phyloP scores from a whole-genome alignment of 768 basidiomycete species.

The Leccinum arenicola region DNA sequence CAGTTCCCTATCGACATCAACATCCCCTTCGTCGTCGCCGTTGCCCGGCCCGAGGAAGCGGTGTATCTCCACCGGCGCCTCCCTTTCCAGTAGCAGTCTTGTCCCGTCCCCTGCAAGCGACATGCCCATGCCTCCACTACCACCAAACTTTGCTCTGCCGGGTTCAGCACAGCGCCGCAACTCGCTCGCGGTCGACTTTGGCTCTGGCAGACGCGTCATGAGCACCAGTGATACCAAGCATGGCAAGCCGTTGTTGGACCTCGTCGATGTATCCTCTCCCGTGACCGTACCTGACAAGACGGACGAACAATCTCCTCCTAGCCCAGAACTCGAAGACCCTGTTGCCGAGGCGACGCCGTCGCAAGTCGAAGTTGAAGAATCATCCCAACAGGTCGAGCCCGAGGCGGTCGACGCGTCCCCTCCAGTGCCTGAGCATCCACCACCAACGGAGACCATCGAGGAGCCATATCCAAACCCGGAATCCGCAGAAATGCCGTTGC shows the following conservation, averaged over 20 bases:
- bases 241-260: not conserved
- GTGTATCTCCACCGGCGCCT: slow-evolving; percentile 28
- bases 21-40: not conserved
- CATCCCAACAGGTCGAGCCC: not conserved
- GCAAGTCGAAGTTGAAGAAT: not conserved
- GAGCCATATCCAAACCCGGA: not conserved
- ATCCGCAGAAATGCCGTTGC: not conserved
- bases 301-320: not conserved
- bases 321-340: not conserved
- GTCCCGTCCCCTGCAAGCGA: slow-evolving; percentile 5
- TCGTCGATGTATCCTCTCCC: slow-evolving; percentile 2
- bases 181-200: slow-evolving; percentile 27
- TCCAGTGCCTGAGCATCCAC: slow-evolving; percentile 5
- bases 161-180: slow-evolving; percentile 22
- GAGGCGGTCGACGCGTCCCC: slow-evolving; percentile 5
- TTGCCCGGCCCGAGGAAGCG: slow-evolving; percentile 25
- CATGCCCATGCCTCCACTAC: slow-evolving; percentile 22
- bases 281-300: not conserved
- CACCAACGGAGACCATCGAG: slow-evolving; percentile 5
- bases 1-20: slow-evolving; percentile 12
- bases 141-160: slow-evolving; percentile 16
- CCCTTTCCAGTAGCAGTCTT: slow-evolving; percentile 13
- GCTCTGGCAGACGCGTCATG: slow-evolving; percentile 19
- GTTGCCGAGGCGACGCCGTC: not conserved
- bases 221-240: slow-evolving; percentile 13